Evolutionary conservation across 441 rosid genomes (phyloP).

Genomic region (Oxalis stricta): DNA sequence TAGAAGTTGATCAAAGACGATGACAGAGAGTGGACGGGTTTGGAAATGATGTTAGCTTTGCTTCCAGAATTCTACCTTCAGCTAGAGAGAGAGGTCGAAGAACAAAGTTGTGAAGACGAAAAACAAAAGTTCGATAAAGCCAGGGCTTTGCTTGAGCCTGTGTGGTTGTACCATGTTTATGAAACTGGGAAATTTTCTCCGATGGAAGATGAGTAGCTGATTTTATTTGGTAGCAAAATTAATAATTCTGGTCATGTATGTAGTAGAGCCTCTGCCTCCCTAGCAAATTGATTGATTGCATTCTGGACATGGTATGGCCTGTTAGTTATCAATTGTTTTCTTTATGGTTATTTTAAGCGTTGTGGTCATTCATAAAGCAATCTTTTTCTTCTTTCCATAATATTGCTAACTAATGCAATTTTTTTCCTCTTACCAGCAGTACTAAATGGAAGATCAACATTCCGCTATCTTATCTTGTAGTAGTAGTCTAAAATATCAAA

Average conservation of each 20-base stretch:
- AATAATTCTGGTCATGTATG: neutral
- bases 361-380: no score
- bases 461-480: no score
- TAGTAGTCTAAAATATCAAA: no score
- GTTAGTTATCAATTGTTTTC: no score
- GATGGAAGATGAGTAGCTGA: slow-evolving; percentile 35
- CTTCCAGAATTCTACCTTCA: slow-evolving; percentile 53
- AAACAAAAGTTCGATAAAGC: slow-evolving; percentile 27
- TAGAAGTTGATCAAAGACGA: slow-evolving; percentile 40
- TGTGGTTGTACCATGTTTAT: slow-evolving; percentile 77
- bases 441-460: no score
- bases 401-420: no score
- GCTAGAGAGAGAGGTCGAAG: slow-evolving; percentile 52
- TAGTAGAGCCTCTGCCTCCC: slow-evolving; percentile 60
- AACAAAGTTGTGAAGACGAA: slow-evolving; percentile 27
- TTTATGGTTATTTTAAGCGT: no score
- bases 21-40: slow-evolving; percentile 51
- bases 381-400: no score
- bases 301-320: slow-evolving; percentile 28
- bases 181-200: slow-evolving; percentile 61
- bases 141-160: slow-evolving; percentile 60
- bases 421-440: no score
- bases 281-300: slow-evolving; percentile 50
- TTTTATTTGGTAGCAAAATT: neutral
- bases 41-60: slow-evolving; percentile 54